These are phyloP conservation scores for Cyclotella sp. DNA, from an alignment of 108 stramenopile species.

Conservation along the genomic window DNA sequence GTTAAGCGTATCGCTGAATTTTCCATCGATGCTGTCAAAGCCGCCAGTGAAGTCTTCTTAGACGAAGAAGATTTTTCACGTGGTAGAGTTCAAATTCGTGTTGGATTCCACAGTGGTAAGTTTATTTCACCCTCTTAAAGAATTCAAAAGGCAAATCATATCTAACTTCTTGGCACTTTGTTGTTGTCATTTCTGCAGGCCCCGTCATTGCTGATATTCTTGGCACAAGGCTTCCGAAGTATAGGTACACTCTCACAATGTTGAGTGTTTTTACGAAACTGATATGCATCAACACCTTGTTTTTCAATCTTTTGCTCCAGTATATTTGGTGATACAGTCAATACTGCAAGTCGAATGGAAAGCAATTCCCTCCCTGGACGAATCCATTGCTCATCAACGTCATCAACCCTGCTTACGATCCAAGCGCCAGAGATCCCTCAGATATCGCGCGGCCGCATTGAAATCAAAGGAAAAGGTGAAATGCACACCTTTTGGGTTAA, in stretches of 20 bases:
- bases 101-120: constrained; percentile 74
- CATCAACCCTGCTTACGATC: constrained; percentile 52
- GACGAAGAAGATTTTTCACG: constrained; percentile 56
- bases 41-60: constrained; percentile 60
- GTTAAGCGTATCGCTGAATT: constrained; percentile 81
- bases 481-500: constrained; percentile 48
- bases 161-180: not conserved
- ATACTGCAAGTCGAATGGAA: constrained; percentile 71
- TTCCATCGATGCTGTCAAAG: constrained; percentile 66
- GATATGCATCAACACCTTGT: constrained; percentile 13
- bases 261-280: not conserved
- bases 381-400: constrained; percentile 63
- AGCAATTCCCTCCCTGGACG: constrained; percentile 49
- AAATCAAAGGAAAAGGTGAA: constrained; percentile 45
- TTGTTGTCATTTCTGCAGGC: not conserved
- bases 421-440: constrained; percentile 57
- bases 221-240: constrained; percentile 39
- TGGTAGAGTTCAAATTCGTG: constrained; percentile 73
- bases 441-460: constrained; percentile 20
- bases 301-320: constrained; percentile 67
- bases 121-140: no score
- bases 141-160: no score
- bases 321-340: constrained; percentile 86
- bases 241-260: not conserved
- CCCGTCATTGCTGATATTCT: constrained; percentile 78